Conservation (phyloP, 148 eudicot species). For the Silene latifolia region DNA sequence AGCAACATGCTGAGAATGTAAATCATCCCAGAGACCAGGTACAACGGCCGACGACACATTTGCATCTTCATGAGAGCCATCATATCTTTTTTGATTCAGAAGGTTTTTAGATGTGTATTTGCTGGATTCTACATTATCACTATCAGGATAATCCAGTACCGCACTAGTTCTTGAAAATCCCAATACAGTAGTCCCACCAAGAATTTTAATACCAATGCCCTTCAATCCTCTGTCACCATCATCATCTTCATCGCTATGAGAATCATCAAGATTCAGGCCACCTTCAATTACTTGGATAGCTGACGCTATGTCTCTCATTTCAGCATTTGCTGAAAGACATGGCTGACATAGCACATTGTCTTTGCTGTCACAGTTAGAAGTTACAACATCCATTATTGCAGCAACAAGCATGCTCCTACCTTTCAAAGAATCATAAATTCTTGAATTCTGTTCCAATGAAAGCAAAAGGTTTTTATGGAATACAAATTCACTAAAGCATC, state of each 20-base stretch:
- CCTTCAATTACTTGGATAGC: slow-evolving; percentile 95
- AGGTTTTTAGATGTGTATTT: slow-evolving; percentile 29
- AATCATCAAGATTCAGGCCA: slow-evolving; percentile 82
- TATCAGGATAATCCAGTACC: slow-evolving; percentile 34
- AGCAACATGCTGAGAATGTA: slow-evolving; percentile 93
- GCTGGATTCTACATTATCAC: slow-evolving; percentile 22
- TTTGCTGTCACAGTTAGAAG: slow-evolving; percentile 72
- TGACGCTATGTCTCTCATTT: slow-evolving; percentile 86
- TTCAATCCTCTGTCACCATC: slow-evolving; percentile 72
- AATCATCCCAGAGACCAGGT: slow-evolving; percentile 99
- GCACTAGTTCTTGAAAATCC: slow-evolving; percentile 65
- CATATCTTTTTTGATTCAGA: slow-evolving; percentile 43
- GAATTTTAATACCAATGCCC: slow-evolving; percentile 93
- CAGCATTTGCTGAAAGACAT: slow-evolving; percentile 73
- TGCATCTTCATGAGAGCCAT: slow-evolving; percentile 39
- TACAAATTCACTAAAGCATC: slow-evolving; percentile 18
- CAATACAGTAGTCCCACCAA: slow-evolving; percentile 83
- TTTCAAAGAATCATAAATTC: slow-evolving; percentile 82
- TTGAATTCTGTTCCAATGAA: slow-evolving; percentile 71
- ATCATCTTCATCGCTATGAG: slow-evolving; percentile 53
- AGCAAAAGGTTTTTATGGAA: slow-evolving; percentile 33
- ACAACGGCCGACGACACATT: slow-evolving; percentile 70
- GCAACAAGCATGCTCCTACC: slow-evolving; percentile 99
- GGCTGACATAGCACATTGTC: slow-evolving; percentile 52
- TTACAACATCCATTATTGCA: slow-evolving; percentile 95